Conservation (phyloP, 148 eudicot species). For the Rhododendron simsii region DNA sequence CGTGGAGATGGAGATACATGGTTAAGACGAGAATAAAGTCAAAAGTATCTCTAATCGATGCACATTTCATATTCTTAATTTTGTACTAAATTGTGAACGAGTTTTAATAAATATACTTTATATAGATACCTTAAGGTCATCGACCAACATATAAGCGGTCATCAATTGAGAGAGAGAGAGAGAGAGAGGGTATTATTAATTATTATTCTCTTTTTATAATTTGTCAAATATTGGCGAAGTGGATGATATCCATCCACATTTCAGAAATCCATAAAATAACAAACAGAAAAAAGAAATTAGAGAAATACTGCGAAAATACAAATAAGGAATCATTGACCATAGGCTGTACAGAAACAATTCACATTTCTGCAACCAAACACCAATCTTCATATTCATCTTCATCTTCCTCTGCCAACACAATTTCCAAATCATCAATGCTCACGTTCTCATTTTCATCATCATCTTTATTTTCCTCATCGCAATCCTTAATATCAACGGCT, state of each 20-base stretch:
- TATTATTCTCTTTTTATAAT: neutral
- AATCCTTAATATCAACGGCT: neutral
- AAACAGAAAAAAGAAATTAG: neutral
- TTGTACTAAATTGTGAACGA: too few relatives aligned
- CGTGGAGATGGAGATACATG: too few relatives aligned
- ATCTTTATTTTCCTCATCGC: constrained; percentile 1
- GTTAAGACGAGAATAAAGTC: too few relatives aligned
- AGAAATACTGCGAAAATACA: neutral
- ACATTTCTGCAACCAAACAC: constrained; percentile 46
- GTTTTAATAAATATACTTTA: too few relatives aligned
- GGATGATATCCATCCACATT: neutral
- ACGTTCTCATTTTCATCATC: constrained; percentile 25
- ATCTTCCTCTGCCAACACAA: constrained; percentile 19
- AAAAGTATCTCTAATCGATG: too few relatives aligned
- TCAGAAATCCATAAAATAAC: neutral
- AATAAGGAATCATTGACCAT: neutral
- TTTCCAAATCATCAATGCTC: constrained; percentile 41
- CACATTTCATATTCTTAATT: too few relatives aligned
- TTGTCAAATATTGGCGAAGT: neutral
- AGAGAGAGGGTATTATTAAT: too few relatives aligned
- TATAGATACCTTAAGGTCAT: too few relatives aligned
- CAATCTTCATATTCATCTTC: constrained; percentile 54
- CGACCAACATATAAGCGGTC: too few relatives aligned
- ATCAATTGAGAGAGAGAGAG: too few relatives aligned
- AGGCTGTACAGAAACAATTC: neutral